Percentiles rank a stretch among this genome's conserved stretches.
Evolutionary conservation across 2,329 filamentous ascomycete species (phyloP).

Genomic region (Monilinia polystroma): DNA sequence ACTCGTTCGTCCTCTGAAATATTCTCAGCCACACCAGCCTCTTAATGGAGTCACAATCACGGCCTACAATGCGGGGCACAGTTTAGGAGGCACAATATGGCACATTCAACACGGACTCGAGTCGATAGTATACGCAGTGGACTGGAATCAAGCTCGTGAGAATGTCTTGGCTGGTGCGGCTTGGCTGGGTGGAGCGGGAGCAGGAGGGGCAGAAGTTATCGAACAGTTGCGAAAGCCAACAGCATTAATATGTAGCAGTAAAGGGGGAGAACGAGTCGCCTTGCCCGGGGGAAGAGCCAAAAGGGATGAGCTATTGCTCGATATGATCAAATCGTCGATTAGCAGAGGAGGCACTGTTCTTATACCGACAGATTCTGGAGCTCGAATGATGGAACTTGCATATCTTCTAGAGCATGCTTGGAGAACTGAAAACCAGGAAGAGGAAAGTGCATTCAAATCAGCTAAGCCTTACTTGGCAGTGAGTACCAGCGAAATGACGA

Average conservation of each 20-base stretch:
- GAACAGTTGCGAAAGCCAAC: conserved; percentile 93
- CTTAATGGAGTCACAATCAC: conserved; percentile 91
- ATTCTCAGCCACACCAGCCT: conserved; percentile 93
- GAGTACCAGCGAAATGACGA: conserved; percentile 80
- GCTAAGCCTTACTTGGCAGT: conserved; percentile 78
- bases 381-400: conserved; percentile 86
- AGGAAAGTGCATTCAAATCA: conserved; percentile 52
- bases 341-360: conserved; percentile 84
- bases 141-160: conserved; percentile 97
- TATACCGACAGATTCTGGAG: conserved; percentile 92
- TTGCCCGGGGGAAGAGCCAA: conserved; percentile 71
- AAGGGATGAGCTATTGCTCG: conserved; percentile 80
- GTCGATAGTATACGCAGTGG: conserved; percentile 94
- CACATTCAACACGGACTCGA: conserved; percentile 96
- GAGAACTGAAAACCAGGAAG: conserved; percentile 61
- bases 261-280: conserved; percentile 70
- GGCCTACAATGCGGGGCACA: conserved; percentile 94
- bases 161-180: conserved; percentile 92
- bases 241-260: conserved; percentile 87
- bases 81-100: conserved; percentile 96
- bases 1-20: conserved; percentile 87
- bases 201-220: conserved; percentile 83
- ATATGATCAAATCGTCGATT: conserved; percentile 77
- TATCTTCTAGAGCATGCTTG: conserved; percentile 93
- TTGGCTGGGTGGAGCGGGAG: conserved; percentile 81